Evolutionary conservation across 1,139 yeast species (phyloP), one percentile per base, ranked within the genome.

Genomic region (Hyphopichia wangnamkhiaoensis): DNA sequence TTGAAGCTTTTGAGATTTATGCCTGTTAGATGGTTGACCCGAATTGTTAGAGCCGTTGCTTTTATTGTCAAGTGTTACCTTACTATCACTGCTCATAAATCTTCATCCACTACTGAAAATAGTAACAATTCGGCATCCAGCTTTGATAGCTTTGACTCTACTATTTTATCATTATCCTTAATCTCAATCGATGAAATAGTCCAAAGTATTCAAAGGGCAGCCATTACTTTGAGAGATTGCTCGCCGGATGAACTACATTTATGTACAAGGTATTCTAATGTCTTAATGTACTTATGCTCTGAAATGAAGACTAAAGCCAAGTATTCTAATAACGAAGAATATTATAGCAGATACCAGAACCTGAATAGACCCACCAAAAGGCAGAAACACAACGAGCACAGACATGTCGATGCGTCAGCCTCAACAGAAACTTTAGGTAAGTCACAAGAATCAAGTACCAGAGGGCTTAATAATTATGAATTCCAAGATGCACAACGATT

Each of bases 21-120:
- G 81, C 96, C 98, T 0, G 91, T 89, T 12, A 70, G 96, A 46
- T 90, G 96, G 96, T 82, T 86, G 4, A 85, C 90, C 1, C 71
- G 96, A 43, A 81, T 89, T 27, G 91, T 91, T n/a, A 78, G 94
- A 50, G 90, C 96, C 0, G 91, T 89, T 5, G 94, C 96, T 2
- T 91, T 90, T 56, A 76, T 91, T 40, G 95, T 91, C 9, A 90
- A 90, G 58, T 86, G 95, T 54, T 84, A 85, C 52, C 62, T 85
- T 39, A 82, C 90, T 0, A 70, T 84, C 31, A 80, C 87, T 0
- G 80, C 80, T 37, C 65, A 72, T 50, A 59, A 63, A 35, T 61
- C 61, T 39, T 47, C 56, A 33, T 45, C 59, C 6, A 37, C 35
- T 12, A 21, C 30, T 12, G 27, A 16, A 14, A 9, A 33, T 20